Evolutionary conservation across 208 protist genomes (phyloP).

Genomic region (Acanthamoeba polyphaga): DNA sequence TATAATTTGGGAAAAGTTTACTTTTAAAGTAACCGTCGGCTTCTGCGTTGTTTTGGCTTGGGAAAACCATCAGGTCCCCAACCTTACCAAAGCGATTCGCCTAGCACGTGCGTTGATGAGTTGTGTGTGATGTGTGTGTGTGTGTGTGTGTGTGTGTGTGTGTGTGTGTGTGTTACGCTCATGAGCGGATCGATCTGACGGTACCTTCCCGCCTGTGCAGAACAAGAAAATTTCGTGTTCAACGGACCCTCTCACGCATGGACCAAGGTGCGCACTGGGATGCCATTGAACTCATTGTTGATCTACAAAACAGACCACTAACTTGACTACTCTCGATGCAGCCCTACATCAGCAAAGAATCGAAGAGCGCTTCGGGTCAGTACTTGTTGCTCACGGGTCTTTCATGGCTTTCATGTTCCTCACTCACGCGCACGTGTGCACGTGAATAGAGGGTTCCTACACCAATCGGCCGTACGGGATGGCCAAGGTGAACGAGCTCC

Average conservation of each 20-base stretch:
- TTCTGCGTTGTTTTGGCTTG: too few species aligned
- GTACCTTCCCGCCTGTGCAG: background rate
- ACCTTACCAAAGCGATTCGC: constrained; percentile 63
- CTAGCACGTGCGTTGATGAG: constrained; percentile 9
- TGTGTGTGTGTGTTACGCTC: background rate
- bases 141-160: background rate
- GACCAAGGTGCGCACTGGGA: background rate
- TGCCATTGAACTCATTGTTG: background rate
- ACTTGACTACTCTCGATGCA: background rate
- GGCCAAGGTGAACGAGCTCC: constrained; percentile 26
- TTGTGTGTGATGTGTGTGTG: background rate
- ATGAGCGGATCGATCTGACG: background rate
- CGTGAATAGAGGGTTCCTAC: background rate
- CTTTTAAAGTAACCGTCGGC: too few species aligned
- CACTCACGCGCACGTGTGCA: background rate
- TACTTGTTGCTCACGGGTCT: background rate
- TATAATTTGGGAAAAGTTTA: too few species aligned
- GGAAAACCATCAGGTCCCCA: too few species aligned
- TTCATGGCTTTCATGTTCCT: background rate
- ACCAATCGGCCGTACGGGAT: constrained; percentile 2
- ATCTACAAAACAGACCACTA: background rate
- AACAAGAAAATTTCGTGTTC: constrained; percentile 54
- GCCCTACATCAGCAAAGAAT: background rate
- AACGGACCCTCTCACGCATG: constrained; percentile 34
- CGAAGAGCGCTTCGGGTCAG: background rate